Conservation (phyloP, 306 rosid species). For the Albizia julibrissin region DNA sequence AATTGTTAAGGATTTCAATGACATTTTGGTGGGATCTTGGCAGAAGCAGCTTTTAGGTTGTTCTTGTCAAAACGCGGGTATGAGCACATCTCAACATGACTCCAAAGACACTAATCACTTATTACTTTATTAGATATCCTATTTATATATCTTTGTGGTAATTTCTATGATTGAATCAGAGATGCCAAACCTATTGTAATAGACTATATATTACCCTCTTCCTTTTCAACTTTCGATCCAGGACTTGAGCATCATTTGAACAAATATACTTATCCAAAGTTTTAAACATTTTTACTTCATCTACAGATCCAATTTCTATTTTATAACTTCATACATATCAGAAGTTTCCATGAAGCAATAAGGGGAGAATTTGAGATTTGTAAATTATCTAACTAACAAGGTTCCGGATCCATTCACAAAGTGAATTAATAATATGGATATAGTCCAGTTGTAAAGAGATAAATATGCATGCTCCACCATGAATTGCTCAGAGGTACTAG, state of each 20-base stretch:
- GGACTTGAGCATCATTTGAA: background rate
- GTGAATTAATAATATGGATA: too few relatives aligned
- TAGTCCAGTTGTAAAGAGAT: too few relatives aligned
- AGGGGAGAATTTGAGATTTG: background rate
- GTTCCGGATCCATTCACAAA: background rate
- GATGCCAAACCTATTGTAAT: background rate
- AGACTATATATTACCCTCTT: background rate
- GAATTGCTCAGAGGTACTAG: background rate
- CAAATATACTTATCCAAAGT: background rate
- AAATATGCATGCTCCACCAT: too few relatives aligned
- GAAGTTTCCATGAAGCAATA: background rate
- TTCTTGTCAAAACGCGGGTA: background rate
- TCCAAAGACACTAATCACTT: background rate
- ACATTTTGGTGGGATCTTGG: background rate
- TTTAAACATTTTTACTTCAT: background rate
- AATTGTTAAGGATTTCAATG: background rate
- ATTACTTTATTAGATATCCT: background rate
- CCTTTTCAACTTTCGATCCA: background rate
- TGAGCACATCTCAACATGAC: background rate
- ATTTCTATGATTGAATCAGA: background rate
- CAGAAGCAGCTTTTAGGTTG: background rate
- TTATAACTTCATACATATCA: too few relatives aligned
- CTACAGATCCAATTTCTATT: too few relatives aligned
- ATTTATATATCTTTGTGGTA: background rate
- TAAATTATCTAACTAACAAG: background rate